A percentile compares a stretch with the other conserved stretches of the same genome.
phyloP scores from a whole-genome alignment of 1,284 basidiomycete genomes.

The Trametes pubescens region DNA sequence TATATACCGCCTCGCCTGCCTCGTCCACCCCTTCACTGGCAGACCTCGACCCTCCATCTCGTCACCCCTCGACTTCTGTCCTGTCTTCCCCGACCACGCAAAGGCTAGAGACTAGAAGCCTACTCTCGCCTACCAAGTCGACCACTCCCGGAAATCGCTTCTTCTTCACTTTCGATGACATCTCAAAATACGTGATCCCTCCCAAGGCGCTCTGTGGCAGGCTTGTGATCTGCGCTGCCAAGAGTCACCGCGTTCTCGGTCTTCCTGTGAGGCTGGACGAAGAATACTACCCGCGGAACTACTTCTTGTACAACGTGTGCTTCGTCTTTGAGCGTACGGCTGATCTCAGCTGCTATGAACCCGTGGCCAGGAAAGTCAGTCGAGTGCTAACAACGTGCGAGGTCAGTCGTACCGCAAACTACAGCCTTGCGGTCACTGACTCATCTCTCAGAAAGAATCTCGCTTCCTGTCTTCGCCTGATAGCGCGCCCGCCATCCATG shows the following conservation, averaged over 20 bases:
- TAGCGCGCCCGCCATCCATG: slow-evolving; percentile 78
- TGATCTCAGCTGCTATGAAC: slow-evolving; percentile 94
- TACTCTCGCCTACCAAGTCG: slow-evolving; percentile 56
- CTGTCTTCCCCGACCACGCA: slow-evolving; percentile 52
- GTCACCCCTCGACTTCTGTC: slow-evolving; percentile 54
- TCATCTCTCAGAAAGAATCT: slow-evolving; percentile 79
- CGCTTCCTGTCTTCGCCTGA: slow-evolving; percentile 83
- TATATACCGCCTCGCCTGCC: slow-evolving; percentile 51
- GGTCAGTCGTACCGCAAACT: slow-evolving; percentile 56
- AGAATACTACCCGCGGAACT: slow-evolving; percentile 81
- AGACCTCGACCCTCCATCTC: slow-evolving; percentile 47
- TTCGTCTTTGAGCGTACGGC: slow-evolving; percentile 94
- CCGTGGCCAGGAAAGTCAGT: slow-evolving; percentile 94
- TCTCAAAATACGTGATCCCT: slow-evolving; percentile 96
- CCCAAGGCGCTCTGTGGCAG: slow-evolving; percentile 87
- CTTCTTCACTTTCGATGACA: slow-evolving; percentile 88
- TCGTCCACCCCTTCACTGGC: slow-evolving; percentile 53
- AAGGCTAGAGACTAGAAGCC: slow-evolving; percentile 51
- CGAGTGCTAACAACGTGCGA: slow-evolving; percentile 89
- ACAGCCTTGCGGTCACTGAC: background rate
- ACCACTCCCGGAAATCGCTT: slow-evolving; percentile 52
- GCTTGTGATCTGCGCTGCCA: slow-evolving; percentile 82
- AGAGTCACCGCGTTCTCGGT: slow-evolving; percentile 84
- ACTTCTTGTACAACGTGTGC: slow-evolving; percentile 95
- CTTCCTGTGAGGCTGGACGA: slow-evolving; percentile 81